phyloP scores from a whole-genome alignment of 352 stramenopile species.

The Phytophthora niederhauseri region DNA sequence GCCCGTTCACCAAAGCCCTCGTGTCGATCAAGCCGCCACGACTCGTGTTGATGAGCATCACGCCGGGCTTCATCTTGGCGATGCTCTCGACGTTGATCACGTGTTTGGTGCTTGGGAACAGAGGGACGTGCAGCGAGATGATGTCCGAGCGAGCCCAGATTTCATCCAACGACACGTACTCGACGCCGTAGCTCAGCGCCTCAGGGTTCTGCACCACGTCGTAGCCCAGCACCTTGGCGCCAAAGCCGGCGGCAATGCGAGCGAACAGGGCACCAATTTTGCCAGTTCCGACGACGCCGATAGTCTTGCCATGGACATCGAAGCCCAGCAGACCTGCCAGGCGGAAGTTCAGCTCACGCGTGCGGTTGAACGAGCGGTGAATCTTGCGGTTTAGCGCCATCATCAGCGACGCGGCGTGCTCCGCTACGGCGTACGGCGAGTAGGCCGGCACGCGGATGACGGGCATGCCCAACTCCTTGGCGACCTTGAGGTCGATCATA shows the following conservation, averaged over 20 bases:
- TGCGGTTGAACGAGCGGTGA: slow-evolving; percentile 75
- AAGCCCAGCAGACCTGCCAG: slow-evolving; percentile 62
- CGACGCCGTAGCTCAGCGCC: slow-evolving; percentile 34
- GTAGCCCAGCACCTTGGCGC: slow-evolving; percentile 62
- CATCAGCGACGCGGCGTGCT: slow-evolving; percentile 76
- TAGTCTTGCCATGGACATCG: slow-evolving; percentile 73
- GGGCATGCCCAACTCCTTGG: slow-evolving; percentile 61
- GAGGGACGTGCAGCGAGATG: slow-evolving; percentile 86
- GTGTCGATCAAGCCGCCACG: slow-evolving; percentile 89
- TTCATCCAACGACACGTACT: slow-evolving; percentile 57
- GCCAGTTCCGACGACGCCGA: slow-evolving; percentile 64
- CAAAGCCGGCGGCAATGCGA: slow-evolving; percentile 43
- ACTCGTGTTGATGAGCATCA: slow-evolving; percentile 92
- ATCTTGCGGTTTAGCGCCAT: slow-evolving; percentile 85
- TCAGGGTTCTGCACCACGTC: slow-evolving; percentile 66
- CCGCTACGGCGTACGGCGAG: slow-evolving; percentile 77
- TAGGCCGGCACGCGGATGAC: slow-evolving; percentile 74
- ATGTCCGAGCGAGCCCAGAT: slow-evolving; percentile 77
- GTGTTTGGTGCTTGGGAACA: slow-evolving; percentile 85
- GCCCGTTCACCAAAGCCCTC: slow-evolving; percentile 69
- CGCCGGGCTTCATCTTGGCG: slow-evolving; percentile 83
- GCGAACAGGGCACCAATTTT: slow-evolving; percentile 50
- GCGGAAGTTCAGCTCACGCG: slow-evolving; percentile 77
- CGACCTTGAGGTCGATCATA: slow-evolving; percentile 71
- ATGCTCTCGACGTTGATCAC: slow-evolving; percentile 84